Evolutionary conservation across 2,329 filamentous ascomycete species (phyloP), one percentile per base, ranked within the genome.

Genomic region (Hortaea werneckii): DNA sequence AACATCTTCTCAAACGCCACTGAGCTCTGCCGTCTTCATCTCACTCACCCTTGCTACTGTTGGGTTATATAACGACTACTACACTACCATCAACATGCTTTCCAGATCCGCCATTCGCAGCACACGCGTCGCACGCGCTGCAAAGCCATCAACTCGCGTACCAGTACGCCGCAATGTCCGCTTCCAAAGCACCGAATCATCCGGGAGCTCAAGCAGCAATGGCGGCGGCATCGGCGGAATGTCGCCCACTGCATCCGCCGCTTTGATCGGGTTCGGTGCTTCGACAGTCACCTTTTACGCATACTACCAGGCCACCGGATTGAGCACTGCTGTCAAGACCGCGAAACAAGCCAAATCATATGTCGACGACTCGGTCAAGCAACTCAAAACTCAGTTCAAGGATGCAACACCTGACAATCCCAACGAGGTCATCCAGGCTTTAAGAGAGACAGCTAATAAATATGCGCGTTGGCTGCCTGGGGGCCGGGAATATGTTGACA

Each of bases 401-500:
- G 57, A 80, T 45, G 72, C 74, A 40, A 77, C 82, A 0, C 83
- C 84, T 0, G 74, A 78, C 49, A 42, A 55, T n/a, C 73, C 81
- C 10, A 82, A 84, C 51, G 74, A 85, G 62, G 82, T 83, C 1
- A 68, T 85, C 35, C 65, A 75, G 49, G 81, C 76, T 68, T 74
- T 88, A 49, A 79, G 79, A 57, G 69, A 79, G 47, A 79, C 81
- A 9, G 78, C 79, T 28, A 79, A 78, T 59, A 79, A 79, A 26
- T 88, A 88, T 58, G 81, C 82, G 2, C 71, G 69, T 2, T 85
- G 82, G 72, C 76, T 89, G 29, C 85, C 85, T 0, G 85, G 85
- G 9, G 83, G 80, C 2, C 75, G 76, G 29, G 66, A 72, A 40
- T 86, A 84, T 55, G 77, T 88, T 41, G 82, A 88, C 58, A 65